Evolutionary conservation across 148 eudicot species (phyloP).

Genomic region (Vaccinium corymbosum): DNA sequence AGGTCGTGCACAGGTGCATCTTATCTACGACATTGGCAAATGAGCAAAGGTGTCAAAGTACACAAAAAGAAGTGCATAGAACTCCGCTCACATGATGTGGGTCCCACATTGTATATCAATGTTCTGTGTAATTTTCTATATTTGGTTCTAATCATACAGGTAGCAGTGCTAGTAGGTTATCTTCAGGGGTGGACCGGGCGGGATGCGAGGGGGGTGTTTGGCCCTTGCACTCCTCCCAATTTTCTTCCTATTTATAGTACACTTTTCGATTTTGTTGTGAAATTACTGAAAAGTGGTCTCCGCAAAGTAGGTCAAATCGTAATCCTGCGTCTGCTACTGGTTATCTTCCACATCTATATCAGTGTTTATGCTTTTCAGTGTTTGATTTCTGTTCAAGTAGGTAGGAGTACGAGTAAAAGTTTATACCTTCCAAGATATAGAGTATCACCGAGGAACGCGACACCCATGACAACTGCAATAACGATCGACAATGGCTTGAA

Average conservation of each 20-base stretch:
- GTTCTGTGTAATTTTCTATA: too few relatives aligned
- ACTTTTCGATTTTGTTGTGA: too few relatives aligned
- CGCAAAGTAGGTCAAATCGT: too few relatives aligned
- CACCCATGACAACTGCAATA: conserved; percentile 72
- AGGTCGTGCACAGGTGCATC: neutral
- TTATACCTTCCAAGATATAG: conserved; percentile 73
- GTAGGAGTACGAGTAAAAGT: neutral
- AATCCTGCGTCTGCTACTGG: too few relatives aligned
- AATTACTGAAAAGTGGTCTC: too few relatives aligned
- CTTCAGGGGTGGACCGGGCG: too few relatives aligned
- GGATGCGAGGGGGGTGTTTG: too few relatives aligned
- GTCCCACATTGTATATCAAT: neutral
- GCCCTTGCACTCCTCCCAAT: too few relatives aligned
- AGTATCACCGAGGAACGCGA: conserved; percentile 58
- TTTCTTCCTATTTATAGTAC: too few relatives aligned
- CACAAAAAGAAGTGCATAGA: too few relatives aligned
- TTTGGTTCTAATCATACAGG: neutral
- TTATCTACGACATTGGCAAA: neutral
- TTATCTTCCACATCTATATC: too few relatives aligned
- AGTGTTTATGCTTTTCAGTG: neutral
- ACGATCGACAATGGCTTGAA: conserved; percentile 74
- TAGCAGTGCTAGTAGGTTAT: neutral
- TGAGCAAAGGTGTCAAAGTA: neutral
- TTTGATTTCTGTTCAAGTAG: neutral
- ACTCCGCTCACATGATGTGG: too few relatives aligned